phyloP scores from a whole-genome alignment of 176 grass and related monocot genomes.

The Oryza glumipatula region DNA sequence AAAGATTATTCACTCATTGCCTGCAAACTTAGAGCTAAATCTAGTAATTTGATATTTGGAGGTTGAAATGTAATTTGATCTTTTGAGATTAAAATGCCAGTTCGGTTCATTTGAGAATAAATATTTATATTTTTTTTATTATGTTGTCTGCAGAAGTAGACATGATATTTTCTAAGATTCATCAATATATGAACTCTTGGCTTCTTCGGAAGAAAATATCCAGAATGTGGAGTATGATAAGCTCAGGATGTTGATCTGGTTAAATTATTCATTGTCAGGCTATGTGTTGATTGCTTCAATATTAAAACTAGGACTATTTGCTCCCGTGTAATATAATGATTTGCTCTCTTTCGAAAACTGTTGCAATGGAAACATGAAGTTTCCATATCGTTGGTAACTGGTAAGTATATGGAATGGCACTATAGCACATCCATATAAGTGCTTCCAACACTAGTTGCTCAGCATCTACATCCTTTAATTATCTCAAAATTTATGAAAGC shows the following conservation, averaged over 20 bases:
- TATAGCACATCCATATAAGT: neutral
- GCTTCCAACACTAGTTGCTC: neutral
- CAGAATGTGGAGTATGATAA: neutral
- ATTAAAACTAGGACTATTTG: neutral
- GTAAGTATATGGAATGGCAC: neutral
- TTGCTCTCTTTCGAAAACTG: neutral
- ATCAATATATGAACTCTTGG: no score
- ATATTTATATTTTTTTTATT: no score
- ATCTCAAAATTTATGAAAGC: neutral
- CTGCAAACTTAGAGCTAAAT: conserved; percentile 6
- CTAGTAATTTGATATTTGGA: neutral
- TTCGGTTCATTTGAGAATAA: no score
- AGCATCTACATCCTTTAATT: neutral
- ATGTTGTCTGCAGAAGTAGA: no score
- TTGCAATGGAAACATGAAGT: neutral
- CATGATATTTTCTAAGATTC: no score
- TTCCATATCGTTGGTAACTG: neutral
- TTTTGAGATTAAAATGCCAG: neutral
- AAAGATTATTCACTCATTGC: conserved; percentile 39
- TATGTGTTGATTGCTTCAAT: neutral
- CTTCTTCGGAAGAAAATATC: no score
- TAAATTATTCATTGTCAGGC: neutral
- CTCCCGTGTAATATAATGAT: neutral
- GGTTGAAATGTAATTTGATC: neutral
- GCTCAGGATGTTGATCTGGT: neutral